phyloP scores from a whole-genome alignment of 2,329 filamentous ascomycete genomes.

The Fusarium acutatum region DNA sequence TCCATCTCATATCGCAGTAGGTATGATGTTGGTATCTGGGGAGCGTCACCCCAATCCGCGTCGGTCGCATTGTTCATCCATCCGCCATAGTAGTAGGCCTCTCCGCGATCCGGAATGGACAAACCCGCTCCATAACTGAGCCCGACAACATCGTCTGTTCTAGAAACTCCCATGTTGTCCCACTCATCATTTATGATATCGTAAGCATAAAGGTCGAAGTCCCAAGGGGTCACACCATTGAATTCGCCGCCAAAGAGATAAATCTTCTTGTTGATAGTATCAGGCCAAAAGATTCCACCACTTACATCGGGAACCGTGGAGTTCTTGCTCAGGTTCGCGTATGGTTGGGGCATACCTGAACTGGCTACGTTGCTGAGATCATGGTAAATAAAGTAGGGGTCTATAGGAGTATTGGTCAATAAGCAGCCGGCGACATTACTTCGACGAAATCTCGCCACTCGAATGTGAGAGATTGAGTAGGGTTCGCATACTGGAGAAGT shows the following conservation, averaged over 20 bases:
- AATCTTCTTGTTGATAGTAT: slow-evolving; percentile 69
- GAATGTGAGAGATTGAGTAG: background rate
- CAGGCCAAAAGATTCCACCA: slow-evolving; percentile 64
- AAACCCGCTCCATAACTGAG: slow-evolving; percentile 67
- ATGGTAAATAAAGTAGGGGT: slow-evolving; percentile 59
- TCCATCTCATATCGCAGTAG: slow-evolving; percentile 67
- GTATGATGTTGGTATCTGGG: slow-evolving; percentile 58
- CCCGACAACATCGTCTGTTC: slow-evolving; percentile 50
- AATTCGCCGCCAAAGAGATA: slow-evolving; percentile 71
- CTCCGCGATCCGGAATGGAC: slow-evolving; percentile 61
- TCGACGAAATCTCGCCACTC: background rate
- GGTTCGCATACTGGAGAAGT: slow-evolving; percentile 63
- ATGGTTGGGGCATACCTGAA: slow-evolving; percentile 60
- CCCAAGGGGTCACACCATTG: slow-evolving; percentile 54
- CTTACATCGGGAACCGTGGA: slow-evolving; percentile 58
- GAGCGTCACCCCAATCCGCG: slow-evolving; percentile 57
- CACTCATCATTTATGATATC: slow-evolving; percentile 66
- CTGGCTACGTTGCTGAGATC: slow-evolving; percentile 58
- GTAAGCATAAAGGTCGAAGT: slow-evolving; percentile 64
- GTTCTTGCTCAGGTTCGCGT: slow-evolving; percentile 68
- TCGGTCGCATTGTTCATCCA: slow-evolving; percentile 65
- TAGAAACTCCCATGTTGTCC: slow-evolving; percentile 55
- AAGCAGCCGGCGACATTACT: background rate
- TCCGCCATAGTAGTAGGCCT: slow-evolving; percentile 70
- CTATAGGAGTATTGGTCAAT: slow-evolving; percentile 18